A percentile compares a stretch with the other conserved stretches of the same genome.
These are phyloP conservation scores for Penicillium paradoxum DNA, from an alignment of 495 filamentous ascomycete species.

Conservation along the genomic window DNA sequence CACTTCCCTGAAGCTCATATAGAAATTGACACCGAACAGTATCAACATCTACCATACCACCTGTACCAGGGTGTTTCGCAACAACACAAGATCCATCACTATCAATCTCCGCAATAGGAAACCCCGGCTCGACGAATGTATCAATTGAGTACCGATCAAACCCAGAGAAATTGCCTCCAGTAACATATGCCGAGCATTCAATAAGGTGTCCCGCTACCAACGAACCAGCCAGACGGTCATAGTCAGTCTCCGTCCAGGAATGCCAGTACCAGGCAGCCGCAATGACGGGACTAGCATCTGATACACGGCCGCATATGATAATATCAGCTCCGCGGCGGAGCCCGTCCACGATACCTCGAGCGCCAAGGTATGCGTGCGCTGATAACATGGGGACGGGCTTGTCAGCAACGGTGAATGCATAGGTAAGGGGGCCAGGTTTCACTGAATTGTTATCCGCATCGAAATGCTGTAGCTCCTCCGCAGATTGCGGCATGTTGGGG, in stretches of 20 bases:
- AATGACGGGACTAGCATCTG: slow-evolving; percentile 47
- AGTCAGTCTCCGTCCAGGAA: slow-evolving; percentile 33
- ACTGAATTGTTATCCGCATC: slow-evolving; percentile 26
- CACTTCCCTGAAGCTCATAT: slow-evolving; percentile 53
- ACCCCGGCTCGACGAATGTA: slow-evolving; percentile 31
- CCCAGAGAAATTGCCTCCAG: slow-evolving; percentile 49
- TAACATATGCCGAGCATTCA: slow-evolving; percentile 49
- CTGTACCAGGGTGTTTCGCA: slow-evolving; percentile 20
- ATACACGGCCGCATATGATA: slow-evolving; percentile 49
- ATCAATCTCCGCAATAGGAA: slow-evolving; percentile 36
- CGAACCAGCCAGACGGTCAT: slow-evolving; percentile 39
- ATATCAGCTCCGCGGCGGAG: slow-evolving; percentile 47
- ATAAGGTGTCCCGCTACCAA: slow-evolving; percentile 49
- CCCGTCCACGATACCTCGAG: slow-evolving; percentile 39
- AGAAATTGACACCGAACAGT: slow-evolving; percentile 49
- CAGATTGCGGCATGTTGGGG: slow-evolving; percentile 23
- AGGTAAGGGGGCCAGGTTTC: slow-evolving; percentile 10
- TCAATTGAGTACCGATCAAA: slow-evolving; percentile 34
- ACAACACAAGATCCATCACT: slow-evolving; percentile 27
- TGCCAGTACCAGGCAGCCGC: slow-evolving; percentile 47
- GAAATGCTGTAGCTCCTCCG: slow-evolving; percentile 32
- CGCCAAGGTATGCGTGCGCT: slow-evolving; percentile 42
- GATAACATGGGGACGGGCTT: slow-evolving; percentile 24
- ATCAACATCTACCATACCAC: slow-evolving; percentile 29
- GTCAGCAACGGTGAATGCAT: slow-evolving; percentile 19